These are phyloP conservation scores for Gypsophila paniculata DNA, from an alignment of 179 eudicot species.

Conservation along the genomic window DNA sequence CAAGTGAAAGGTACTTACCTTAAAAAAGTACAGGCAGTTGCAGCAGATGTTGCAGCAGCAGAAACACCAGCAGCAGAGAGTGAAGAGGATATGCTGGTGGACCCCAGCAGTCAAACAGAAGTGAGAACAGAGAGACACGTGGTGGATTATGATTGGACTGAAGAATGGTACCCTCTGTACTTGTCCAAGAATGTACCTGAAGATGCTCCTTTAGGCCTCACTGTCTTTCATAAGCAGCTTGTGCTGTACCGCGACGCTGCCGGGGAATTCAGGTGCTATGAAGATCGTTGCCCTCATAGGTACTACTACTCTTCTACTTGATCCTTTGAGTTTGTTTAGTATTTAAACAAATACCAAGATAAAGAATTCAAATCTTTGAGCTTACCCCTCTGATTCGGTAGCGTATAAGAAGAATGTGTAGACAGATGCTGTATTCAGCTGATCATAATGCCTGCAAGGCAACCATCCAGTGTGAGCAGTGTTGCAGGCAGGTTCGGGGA, in stretches of 20 bases:
- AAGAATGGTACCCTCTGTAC: slow-evolving; percentile 92
- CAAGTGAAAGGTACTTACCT: slow-evolving; percentile 12
- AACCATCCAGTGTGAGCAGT: neutral
- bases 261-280: slow-evolving; percentile 56
- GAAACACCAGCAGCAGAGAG: slow-evolving; percentile 12
- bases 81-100: slow-evolving; percentile 31
- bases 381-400: neutral
- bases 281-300: slow-evolving; percentile 98
- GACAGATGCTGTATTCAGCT: neutral
- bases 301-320: neutral
- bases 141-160: slow-evolving; percentile 72
- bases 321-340: neutral
- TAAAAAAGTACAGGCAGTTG: slow-evolving; percentile 11
- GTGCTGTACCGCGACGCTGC: slow-evolving; percentile 65
- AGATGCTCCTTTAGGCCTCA: slow-evolving; percentile 87
- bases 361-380: no score
- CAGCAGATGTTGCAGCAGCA: slow-evolving; percentile 20
- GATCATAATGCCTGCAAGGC: neutral
- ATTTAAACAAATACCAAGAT: no score
- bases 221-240: slow-evolving; percentile 75
- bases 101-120: slow-evolving; percentile 31
- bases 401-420: neutral
- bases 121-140: slow-evolving; percentile 28
- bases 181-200: slow-evolving; percentile 66
- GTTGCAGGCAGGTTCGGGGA: no score